Conservation (phyloP, 106 monocot species). For the Platanthera zijinensis region DNA sequence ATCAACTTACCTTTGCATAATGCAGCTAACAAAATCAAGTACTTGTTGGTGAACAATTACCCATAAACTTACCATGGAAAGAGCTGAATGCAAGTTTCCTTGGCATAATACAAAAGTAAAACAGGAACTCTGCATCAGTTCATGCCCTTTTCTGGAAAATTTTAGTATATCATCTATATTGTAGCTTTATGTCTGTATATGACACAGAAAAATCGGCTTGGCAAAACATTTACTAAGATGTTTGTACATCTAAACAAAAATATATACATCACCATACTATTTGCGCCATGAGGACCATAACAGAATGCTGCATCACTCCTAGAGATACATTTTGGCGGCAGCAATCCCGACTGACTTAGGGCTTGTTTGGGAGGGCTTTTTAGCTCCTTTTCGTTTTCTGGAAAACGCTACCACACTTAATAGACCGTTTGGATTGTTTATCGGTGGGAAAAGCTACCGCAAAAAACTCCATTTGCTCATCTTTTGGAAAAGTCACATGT, state of each 20-base stretch:
- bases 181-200: background rate
- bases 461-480: too few relatives aligned
- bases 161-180: background rate
- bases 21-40: background rate
- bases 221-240: background rate
- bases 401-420: too few relatives aligned
- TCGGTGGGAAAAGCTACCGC: too few relatives aligned
- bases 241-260: background rate
- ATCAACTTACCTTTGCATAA: too few relatives aligned
- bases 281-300: background rate
- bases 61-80: background rate
- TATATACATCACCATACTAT: background rate
- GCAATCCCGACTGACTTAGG: constrained; percentile 1
- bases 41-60: background rate
- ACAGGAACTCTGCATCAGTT: background rate
- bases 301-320: background rate
- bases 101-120: background rate
- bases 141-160: background rate
- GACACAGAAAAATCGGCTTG: background rate
- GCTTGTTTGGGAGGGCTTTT: too few relatives aligned
- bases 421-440: too few relatives aligned
- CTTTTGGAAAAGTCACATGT: too few relatives aligned
- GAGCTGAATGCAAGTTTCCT: background rate
- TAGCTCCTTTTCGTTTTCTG: too few relatives aligned
- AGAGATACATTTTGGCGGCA: background rate